Base-by-base conservation (phyloP, 2,329 filamentous ascomycete genomes). In the Fusarium sp. region DNA sequence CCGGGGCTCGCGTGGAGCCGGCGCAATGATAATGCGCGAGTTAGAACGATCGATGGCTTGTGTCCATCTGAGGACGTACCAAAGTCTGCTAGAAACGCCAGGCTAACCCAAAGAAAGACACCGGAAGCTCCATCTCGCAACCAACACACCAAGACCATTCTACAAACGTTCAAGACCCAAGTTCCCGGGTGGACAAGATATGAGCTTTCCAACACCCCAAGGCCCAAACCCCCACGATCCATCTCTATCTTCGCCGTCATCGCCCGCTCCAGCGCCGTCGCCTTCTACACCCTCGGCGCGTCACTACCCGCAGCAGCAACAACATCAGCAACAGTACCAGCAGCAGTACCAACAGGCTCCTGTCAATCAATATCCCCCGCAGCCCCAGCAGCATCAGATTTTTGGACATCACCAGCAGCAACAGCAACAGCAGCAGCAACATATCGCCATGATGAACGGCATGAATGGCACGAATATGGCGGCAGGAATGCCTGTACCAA, bases 401-500 rank as follows among this genome's bases (percentile, higher is more conserved):
- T 74, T 64, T 59, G 76, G 71, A 64, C 77, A 78, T 57, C 72
- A 71, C 13, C 68, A 73, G 20, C 68, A 73, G 13, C 76, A 68
- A 37, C 72, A 65, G 2, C 73, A 72, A 41, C 61, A 65, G 27
- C 77, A 77, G 41, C 79, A 75, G 32, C 75, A 77, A 52, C 66
- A 68, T 52, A 69, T 77, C 76, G 56, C 72, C 54, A 77, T 77
- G 75, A 88, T 88, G 86, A 88, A 88, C 79, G 86, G 86, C 70
- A 84, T 87, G 78, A 88, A 87, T 75, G 86, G 86, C 77, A 82
- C 80, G 73, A 85, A 84, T 76, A 84, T 87, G 83, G 82, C 84
- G 32, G 83, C 82, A 35, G 85, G 85, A 69, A 86, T 87, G 67
- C 85, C 86, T 57, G 85, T 87, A 52, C 90, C 91, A 16, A 91